These are phyloP conservation scores for Pseudogymnoascus sp. DNA, from an alignment of 2,329 filamentous ascomycete genomes.

Conservation along the genomic window DNA sequence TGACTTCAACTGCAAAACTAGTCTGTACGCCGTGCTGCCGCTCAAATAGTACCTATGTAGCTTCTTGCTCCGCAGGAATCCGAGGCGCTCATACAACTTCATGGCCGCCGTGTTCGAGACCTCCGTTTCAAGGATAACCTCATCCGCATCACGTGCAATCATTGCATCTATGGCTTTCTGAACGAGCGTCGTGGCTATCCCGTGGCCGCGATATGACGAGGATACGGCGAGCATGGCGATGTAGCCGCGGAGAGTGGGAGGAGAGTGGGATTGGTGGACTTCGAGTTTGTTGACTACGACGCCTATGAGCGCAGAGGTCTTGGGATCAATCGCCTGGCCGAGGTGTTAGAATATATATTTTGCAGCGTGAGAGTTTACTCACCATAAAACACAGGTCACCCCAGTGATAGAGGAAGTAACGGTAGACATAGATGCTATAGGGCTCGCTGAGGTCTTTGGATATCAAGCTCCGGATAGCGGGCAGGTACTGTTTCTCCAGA, in stretches of 20 bases:
- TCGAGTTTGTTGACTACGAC: conserved; percentile 95
- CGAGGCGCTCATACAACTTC: conserved; percentile 84
- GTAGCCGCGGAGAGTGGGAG: conserved; percentile 71
- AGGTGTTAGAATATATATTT: conserved; percentile 10
- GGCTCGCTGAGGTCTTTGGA: conserved; percentile 95
- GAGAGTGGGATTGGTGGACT: conserved; percentile 73
- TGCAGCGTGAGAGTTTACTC: conserved; percentile 15
- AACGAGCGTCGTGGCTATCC: conserved; percentile 85
- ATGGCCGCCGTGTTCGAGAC: conserved; percentile 85
- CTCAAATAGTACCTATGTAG: conserved; percentile 94
- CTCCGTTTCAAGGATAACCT: conserved; percentile 93
- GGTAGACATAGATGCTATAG: conserved; percentile 98
- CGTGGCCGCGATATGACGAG: conserved; percentile 68
- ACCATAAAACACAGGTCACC: conserved; percentile 95
- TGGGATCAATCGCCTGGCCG: conserved; percentile 49
- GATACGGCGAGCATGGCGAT: conserved; percentile 98
- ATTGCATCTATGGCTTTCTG: conserved; percentile 85
- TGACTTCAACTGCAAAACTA: conserved; percentile 54
- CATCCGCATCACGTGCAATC: conserved; percentile 74
- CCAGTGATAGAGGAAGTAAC: conserved; percentile 98
- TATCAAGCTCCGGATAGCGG: conserved; percentile 84
- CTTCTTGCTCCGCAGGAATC: conserved; percentile 86
- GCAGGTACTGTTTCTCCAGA: conserved; percentile 59
- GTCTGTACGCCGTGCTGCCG: conserved; percentile 84
- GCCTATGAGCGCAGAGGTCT: conserved; percentile 62